Base-by-base conservation (phyloP, 2,329 filamentous ascomycete genomes). In the Diaporthe sp. region DNA sequence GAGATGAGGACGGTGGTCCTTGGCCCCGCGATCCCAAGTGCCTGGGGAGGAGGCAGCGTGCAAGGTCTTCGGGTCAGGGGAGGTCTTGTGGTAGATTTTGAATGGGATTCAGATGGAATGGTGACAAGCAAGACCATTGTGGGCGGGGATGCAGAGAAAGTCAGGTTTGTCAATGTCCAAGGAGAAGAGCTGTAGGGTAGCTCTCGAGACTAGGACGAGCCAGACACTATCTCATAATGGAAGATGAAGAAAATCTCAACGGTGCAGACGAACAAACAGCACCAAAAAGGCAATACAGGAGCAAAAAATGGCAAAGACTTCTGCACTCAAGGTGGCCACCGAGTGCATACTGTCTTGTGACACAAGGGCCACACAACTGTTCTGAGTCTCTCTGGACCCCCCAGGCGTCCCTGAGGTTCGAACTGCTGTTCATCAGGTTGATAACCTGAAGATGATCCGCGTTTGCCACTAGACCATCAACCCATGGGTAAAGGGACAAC, bases 11-110 rank as follows among this genome's bases (percentile, higher is more conserved):
- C 78, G 0, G 85, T 88, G 9, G 82, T 87, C 0, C 57, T 89
- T 5, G 87, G 87, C 0, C 86, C 86, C 1, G 87, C 87, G 0
- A 87, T 89, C 45, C 87, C 87, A 1, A 74, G 76, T 57, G 77
- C 77, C 0, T 89, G 87, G 87, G 84, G 78, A 5, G 80, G 80
- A 3, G 87, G 87, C 0, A 83, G 78, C n/a, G 85, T 89, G 1
- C 81, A 77, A 45, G 86, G 87, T 0, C 77, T 89, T 74, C 80
- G 83, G 54, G 71, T 89, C 15, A 83, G 87, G 28, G 86, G 87
- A 0, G 87, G 86, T 1, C 82, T 83, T 0, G 77, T 77, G 1
- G 82, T 88, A 0, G 83, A 85, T 72, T 88, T 89, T 77, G 77
- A 66, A 4, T 88, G 86, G 87, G 79, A 86, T 76, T 78, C 76